Conservation (phyloP, 2,329 filamentous ascomycete genomes). For the Apiospora sp. region DNA sequence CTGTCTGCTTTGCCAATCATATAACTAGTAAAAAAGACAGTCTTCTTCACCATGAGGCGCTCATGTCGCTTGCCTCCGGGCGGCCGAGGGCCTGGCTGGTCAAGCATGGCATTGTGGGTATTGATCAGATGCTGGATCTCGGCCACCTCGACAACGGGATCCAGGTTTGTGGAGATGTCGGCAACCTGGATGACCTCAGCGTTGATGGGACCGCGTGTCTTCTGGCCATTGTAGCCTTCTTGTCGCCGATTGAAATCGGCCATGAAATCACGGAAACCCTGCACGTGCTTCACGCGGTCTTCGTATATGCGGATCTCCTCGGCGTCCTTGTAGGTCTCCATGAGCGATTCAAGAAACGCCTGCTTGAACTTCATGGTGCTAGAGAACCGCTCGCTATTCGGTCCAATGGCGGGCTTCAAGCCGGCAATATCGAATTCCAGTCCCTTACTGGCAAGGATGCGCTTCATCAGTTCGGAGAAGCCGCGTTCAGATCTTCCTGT, state of each 20-base stretch:
- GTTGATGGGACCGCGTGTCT: constrained; percentile 69
- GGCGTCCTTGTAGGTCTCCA: constrained; percentile 85
- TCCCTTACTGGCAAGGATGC: constrained; percentile 78
- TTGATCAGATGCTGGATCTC: constrained; percentile 86
- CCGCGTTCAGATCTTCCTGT: constrained; percentile 83
- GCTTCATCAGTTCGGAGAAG: constrained; percentile 81
- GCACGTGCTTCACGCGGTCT: constrained; percentile 72
- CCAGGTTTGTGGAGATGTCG: constrained; percentile 69
- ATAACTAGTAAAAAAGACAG: constrained; percentile 92
- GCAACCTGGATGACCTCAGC: constrained; percentile 88
- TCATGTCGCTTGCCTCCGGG: constrained; percentile 43
- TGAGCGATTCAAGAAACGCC: constrained; percentile 77
- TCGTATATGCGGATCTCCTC: constrained; percentile 83
- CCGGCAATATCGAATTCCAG: constrained; percentile 89
- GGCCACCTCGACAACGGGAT: constrained; percentile 44
- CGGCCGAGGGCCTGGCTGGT: constrained; percentile 47
- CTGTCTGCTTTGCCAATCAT: constrained; percentile 78
- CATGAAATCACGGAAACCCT: constrained; percentile 87
- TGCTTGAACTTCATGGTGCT: constrained; percentile 96
- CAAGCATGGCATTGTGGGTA: constrained; percentile 75
- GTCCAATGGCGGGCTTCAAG: constrained; percentile 85
- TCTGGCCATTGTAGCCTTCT: constrained; percentile 54
- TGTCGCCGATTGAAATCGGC: constrained; percentile 73
- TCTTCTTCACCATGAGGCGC: constrained; percentile 79
- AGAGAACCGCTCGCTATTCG: constrained; percentile 77